A percentile compares a stretch with the other conserved stretches of the same genome.
Evolutionary conservation across 306 rosid species (phyloP).

Genomic region (Prunus fruticosa): DNA sequence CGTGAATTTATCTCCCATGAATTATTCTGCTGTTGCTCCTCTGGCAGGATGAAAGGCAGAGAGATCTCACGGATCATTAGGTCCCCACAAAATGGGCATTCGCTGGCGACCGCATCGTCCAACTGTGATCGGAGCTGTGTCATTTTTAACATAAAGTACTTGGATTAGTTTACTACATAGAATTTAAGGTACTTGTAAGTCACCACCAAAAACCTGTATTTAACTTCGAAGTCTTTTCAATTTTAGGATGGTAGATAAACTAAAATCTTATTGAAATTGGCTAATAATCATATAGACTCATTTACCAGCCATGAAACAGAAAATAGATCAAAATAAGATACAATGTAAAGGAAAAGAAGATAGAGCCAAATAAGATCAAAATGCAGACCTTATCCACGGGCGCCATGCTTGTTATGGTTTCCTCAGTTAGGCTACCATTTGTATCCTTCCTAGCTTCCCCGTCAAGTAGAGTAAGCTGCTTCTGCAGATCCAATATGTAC

Average conservation of each 20-base stretch:
- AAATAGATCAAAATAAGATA: slow-evolving; percentile 22
- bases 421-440: slow-evolving; percentile 68
- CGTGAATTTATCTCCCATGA: slow-evolving; percentile 83
- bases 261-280: not conserved
- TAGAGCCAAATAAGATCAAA: not conserved
- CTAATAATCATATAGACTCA: not conserved
- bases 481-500: slow-evolving; percentile 84
- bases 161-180: slow-evolving; percentile 3
- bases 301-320: not conserved
- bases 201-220: not conserved
- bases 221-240: not conserved
- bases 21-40: slow-evolving; percentile 60
- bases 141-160: slow-evolving; percentile 1
- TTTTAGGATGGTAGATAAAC: not conserved
- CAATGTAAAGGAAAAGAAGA: not conserved
- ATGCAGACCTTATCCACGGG: slow-evolving; percentile 76
- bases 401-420: slow-evolving; percentile 67
- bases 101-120: slow-evolving; percentile 93
- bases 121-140: slow-evolving; percentile 88
- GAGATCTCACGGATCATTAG: slow-evolving; percentile 93
- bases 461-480: slow-evolving; percentile 81
- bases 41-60: slow-evolving; percentile 62
- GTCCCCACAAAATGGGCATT: slow-evolving; percentile 95
- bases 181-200: not conserved
- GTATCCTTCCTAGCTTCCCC: slow-evolving; percentile 80